A percentile compares a stretch with the other conserved stretches of the same genome.
Conservation (phyloP, 495 filamentous ascomycete genomes). For the Schizothecium vesticola region DNA sequence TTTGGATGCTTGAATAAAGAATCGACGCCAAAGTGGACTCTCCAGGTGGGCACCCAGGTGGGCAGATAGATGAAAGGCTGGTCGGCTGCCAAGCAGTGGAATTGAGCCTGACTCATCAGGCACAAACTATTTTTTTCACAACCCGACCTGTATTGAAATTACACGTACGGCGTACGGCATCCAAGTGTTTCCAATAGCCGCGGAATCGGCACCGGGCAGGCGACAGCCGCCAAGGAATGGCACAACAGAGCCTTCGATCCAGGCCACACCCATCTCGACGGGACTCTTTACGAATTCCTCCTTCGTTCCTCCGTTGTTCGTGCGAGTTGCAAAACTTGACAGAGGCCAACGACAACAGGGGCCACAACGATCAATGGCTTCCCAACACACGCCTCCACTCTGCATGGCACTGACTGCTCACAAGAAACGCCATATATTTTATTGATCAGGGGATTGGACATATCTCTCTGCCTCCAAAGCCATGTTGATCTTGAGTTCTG, state of each 20-base stretch:
- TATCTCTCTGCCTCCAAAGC: neutral
- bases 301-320: neutral
- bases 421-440: neutral
- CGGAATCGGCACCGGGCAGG: neutral
- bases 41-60: neutral
- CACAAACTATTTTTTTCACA: neutral
- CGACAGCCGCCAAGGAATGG: neutral
- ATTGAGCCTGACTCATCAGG: conserved; percentile 6
- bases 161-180: neutral
- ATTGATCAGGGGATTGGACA: neutral
- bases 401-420: neutral
- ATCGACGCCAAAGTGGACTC: conserved; percentile 1
- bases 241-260: neutral
- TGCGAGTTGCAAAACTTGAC: neutral
- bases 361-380: neutral
- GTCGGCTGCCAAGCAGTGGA: neutral
- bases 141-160: neutral
- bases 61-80: conserved; percentile 1
- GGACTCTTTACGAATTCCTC: neutral
- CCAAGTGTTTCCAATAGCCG: neutral
- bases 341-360: neutral
- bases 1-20: conserved; percentile 3
- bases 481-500: neutral
- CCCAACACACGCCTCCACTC: no score
- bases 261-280: neutral